These are phyloP conservation scores for Rhizomucor pusillus DNA, from an alignment of 371 early-diverging fungal genomes.

Conservation along the genomic window DNA sequence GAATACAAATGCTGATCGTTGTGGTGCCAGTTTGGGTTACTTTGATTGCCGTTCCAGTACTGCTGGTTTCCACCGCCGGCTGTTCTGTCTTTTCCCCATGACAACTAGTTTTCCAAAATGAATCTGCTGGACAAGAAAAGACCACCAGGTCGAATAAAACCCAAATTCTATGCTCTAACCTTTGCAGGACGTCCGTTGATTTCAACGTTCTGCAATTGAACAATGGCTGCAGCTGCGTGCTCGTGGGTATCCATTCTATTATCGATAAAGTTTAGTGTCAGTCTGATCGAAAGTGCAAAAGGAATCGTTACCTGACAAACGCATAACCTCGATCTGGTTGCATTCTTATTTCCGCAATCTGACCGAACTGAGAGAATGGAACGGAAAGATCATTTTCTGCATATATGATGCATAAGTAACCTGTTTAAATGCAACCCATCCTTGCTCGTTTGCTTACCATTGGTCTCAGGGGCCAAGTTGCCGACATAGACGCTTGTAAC, in stretches of 20 bases:
- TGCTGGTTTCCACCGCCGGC: conserved; percentile 25
- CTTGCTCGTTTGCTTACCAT: conserved; percentile 39
- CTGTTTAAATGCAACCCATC: conserved; percentile 2
- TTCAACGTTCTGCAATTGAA: conserved; percentile 62
- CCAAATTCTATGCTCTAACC: conserved; percentile 42
- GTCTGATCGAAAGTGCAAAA: too few species aligned
- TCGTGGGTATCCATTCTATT: conserved; percentile 81
- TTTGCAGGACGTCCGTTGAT: conserved; percentile 74
- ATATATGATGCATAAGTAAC: too few species aligned
- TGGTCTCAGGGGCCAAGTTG: conserved; percentile 76
- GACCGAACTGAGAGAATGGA: conserved; percentile 76
- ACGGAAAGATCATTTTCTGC: conserved; percentile 71
- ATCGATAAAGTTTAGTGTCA: background rate
- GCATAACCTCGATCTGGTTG: conserved; percentile 91
- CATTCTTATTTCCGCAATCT: conserved; percentile 73
- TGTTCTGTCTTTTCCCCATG: conserved; percentile 88
- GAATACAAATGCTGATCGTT: background rate
- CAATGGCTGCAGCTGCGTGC: conserved; percentile 81
- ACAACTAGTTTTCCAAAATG: conserved; percentile 47
- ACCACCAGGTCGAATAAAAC: too few species aligned
- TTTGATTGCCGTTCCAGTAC: conserved; percentile 14
- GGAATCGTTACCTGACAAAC: conserved; percentile 68
- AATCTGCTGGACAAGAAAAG: background rate
- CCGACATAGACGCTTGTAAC: conserved; percentile 90
- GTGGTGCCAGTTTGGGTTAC: conserved; percentile 8